These are phyloP conservation scores for Populus deltoides DNA, from an alignment of 345 rosid genomes.

Conservation along the genomic window DNA sequence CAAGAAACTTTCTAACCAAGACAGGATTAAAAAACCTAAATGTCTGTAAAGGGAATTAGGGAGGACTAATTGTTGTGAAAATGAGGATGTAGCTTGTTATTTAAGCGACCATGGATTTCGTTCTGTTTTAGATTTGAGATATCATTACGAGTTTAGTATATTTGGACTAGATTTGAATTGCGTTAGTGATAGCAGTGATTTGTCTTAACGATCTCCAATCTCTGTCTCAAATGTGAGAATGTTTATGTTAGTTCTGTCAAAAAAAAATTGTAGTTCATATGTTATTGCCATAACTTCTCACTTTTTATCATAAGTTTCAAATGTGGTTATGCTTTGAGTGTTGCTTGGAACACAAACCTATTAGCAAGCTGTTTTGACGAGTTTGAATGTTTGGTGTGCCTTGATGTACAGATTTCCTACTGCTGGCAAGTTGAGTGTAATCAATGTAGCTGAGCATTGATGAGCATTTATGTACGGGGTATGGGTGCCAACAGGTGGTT, in stretches of 20 bases:
- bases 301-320: background rate
- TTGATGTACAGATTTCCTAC: background rate
- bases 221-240: background rate
- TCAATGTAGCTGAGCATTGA: background rate
- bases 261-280: background rate
- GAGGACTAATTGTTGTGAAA: slow-evolving; percentile 24
- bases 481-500: background rate
- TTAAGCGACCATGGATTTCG: background rate
- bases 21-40: background rate
- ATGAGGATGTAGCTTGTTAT: slow-evolving; percentile 20
- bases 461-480: background rate
- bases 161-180: slow-evolving; percentile 5
- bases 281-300: background rate
- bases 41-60: slow-evolving; percentile 20
- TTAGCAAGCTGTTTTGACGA: background rate
- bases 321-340: background rate
- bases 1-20: slow-evolving; percentile 22
- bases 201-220: background rate
- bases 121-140: slow-evolving; percentile 4
- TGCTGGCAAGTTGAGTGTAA: background rate
- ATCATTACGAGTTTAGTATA: background rate
- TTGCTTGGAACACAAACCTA: no score
- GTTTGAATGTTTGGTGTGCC: background rate
- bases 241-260: background rate
- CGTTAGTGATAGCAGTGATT: background rate